Evolutionary conservation across 2,329 filamentous ascomycete genomes (phyloP), one percentile per base, ranked within the genome.

Genomic region (Paecilomyces sp.): DNA sequence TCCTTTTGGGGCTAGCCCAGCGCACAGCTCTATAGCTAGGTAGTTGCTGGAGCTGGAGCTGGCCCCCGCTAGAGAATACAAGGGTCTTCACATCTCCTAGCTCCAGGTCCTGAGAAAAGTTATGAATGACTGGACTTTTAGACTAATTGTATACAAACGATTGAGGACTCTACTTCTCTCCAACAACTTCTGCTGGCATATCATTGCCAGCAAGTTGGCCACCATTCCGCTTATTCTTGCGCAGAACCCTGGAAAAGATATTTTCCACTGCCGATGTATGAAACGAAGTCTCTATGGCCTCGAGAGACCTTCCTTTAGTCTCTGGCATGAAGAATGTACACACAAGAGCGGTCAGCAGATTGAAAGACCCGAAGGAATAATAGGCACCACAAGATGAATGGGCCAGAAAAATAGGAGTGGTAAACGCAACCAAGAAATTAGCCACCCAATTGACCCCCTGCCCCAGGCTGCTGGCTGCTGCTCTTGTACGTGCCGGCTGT

Each of bases 361-460:
- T 30, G 22, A 28, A 53, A 24, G 28, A 53, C 3, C 24, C 51
- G n/a, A 53, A 53, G 28, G 30, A 22, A 24, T 24, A 53, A 11
- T 53, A 53, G 51, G 51, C 51, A 25, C 51, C 51, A 25, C 51
- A 25, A 15, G 24, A 25, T 3, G 51, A 53, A n/a, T 53, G 51
- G 22, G 51, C 51, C 11, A 53, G 24, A 13, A 53, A 53, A 24
- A 53, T 53, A 30, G 51, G 54, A 15, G 30, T 56, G 12, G 56
- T 25, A 50, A 50, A 57, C 3, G 56, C 25, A 18, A 57, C 22
- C 31, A 30, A n/a, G 12, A 50, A 57, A 30, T 30, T 47, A 33
- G 52, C 52, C 25, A 59, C 51, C 57, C 57, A 59, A 18, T 59
- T 59, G 12, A 30, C 28, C 1, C 57, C 51, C n/a, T 59, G 57